A percentile compares a stretch with the other conserved stretches of the same genome.
Conservation (phyloP, 768 basidiomycete genomes). For the Russula brevipes region DNA sequence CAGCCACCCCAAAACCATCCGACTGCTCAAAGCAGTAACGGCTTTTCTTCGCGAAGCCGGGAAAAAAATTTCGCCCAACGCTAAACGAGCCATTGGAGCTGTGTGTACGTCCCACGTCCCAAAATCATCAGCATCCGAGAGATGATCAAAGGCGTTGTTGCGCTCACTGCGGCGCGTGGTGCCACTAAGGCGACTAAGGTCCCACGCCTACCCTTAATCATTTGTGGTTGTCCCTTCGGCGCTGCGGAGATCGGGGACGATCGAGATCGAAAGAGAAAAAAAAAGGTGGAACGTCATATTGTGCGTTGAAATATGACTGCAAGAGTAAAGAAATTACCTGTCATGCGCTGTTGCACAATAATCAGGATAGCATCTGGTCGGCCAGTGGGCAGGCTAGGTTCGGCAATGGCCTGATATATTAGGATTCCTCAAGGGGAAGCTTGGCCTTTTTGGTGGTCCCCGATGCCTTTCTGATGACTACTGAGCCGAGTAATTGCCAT, state of each 20-base stretch:
- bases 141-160: neutral
- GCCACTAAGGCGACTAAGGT: neutral
- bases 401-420: neutral
- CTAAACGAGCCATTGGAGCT: neutral
- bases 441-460: neutral
- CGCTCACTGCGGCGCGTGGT: neutral
- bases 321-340: neutral
- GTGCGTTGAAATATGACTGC: neutral
- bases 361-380: too few relatives aligned
- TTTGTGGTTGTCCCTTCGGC: neutral
- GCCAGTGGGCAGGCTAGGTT: neutral
- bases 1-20: neutral
- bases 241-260: neutral
- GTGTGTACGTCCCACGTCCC: constrained; percentile 11
- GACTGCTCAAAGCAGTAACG: neutral
- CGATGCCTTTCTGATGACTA: neutral
- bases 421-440: neutral
- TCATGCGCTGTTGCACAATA: too few relatives aligned
- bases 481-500: neutral
- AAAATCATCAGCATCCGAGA: neutral
- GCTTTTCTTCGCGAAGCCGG: neutral
- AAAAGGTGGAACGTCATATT: neutral
- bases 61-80: neutral
- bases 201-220: neutral
- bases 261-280: neutral